Evolutionary conservation across 164 flowering plant species (phyloP), one percentile per base, ranked within the genome.

Genomic region (Sextonia rubra): DNA sequence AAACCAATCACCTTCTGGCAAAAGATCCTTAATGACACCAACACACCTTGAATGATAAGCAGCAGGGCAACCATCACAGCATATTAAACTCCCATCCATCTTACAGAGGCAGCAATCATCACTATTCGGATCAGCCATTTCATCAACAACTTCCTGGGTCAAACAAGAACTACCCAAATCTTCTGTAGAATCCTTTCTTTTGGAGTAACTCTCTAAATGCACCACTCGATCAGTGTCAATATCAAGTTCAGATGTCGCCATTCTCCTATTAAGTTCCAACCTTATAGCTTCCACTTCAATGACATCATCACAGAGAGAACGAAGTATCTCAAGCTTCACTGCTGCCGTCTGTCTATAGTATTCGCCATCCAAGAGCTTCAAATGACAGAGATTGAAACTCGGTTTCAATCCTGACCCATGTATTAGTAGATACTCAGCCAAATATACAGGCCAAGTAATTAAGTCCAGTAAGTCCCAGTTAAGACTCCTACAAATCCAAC

Each of bases 21-120:
- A 84, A 77, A 81, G 84, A 77, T 81, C 88, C 75, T 73, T 83
- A 27, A 83, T 77, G 79, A 91, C 85, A 70, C 98, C 99, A 2
- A 93, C 95, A 74, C 98, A 96, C 76, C 86, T 90, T 60, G 90
- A 83, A 85, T 93, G 99, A 76, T 85, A 96, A 58, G 99, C 97
- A 80, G 98, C 98, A 78, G 98, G 98, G 74, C 99, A 96, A 65
- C 99, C 98, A 86, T 96, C 99, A 85, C 98, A 93, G 71, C 98
- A 96, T 69, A 96, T 87, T 79, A 96, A 85, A 82, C 67, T 88
- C 27, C 98, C 99, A 79, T 93, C 99, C 98, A 93, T 91, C 85
- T 86, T 91, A 80, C 98, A 96, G 17, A 96, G 90, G 76, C 97
- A 90, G 77, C 98, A 96, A 64, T 96, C 99, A 81, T 96, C 99